Percentiles rank a stretch among this genome's conserved stretches.
These are phyloP conservation scores for Podila horticola DNA, from an alignment of 192 early-diverging fungal genomes.

Conservation along the genomic window DNA sequence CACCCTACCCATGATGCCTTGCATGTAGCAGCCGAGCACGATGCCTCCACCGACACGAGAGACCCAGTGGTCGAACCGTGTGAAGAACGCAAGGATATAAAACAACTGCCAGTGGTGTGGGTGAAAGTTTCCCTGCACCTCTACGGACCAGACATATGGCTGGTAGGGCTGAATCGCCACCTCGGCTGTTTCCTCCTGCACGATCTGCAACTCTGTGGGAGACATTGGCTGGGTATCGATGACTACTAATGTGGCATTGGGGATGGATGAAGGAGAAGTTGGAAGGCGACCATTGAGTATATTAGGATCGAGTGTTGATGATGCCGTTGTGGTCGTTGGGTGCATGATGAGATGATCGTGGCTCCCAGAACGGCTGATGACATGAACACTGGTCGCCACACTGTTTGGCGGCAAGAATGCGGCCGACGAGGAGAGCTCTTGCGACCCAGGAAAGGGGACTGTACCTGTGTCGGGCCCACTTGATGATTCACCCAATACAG, in stretches of 20 bases:
- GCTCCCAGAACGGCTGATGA: conserved; percentile 33
- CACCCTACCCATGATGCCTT: conserved; percentile 66
- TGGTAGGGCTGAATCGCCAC: conserved; percentile 14
- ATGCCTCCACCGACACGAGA: conserved; percentile 78
- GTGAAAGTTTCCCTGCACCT: conserved; percentile 59
- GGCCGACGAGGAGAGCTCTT: not conserved
- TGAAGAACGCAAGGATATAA: conserved; percentile 83
- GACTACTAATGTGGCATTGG: not conserved
- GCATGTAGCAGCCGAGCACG: conserved; percentile 76
- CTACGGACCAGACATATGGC: conserved; percentile 41
- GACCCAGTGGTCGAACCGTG: conserved; percentile 74
- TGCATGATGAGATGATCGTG: conserved; percentile 14
- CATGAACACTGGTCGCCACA: not conserved
- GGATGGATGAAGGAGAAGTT: not conserved
- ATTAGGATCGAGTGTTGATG: not conserved
- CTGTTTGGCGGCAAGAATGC: not conserved
- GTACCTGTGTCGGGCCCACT: conserved; percentile 24
- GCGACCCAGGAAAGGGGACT: conserved; percentile 4
- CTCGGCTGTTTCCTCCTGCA: not conserved
- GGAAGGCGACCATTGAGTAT: not conserved
- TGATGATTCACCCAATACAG: not conserved
- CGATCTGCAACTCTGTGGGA: not conserved
- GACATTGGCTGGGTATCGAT: not conserved
- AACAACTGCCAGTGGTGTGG: conserved; percentile 90
- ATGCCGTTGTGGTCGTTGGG: not conserved